Percentiles rank a stretch among this genome's conserved stretches.
These are phyloP conservation scores for Dictyophora rubrovolvata DNA, from an alignment of 768 basidiomycete genomes.

Conservation along the genomic window DNA sequence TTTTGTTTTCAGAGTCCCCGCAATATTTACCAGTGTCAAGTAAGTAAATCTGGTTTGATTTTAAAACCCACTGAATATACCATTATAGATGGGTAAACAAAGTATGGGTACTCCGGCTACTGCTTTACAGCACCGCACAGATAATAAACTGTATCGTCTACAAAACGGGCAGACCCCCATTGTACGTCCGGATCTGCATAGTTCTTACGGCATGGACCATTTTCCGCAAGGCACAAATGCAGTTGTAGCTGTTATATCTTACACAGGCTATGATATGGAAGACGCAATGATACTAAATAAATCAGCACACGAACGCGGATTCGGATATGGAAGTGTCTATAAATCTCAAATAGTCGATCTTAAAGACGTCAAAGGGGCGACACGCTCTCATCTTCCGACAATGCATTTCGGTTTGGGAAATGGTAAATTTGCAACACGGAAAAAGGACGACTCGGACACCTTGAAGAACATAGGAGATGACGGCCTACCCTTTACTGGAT, in stretches of 20 bases:
- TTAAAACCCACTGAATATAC: neutral
- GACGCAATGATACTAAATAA: constrained; percentile 99
- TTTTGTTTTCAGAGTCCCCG: constrained; percentile 55
- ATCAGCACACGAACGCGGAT: constrained; percentile 95
- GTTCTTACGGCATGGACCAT: constrained; percentile 94
- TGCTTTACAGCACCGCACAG: constrained; percentile 82
- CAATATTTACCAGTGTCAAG: constrained; percentile 92
- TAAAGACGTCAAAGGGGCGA: constrained; percentile 62
- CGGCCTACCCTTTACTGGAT: constrained; percentile 76
- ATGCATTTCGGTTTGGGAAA: constrained; percentile 86
- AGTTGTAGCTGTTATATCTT: constrained; percentile 98
- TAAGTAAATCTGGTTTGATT: constrained; percentile 19
- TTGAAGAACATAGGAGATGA: constrained; percentile 60
- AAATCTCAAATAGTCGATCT: constrained; percentile 90
- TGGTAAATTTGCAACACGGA: neutral
- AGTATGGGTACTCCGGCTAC: constrained; percentile 98
- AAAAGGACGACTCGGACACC: constrained; percentile 41
- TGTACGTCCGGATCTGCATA: constrained; percentile 85
- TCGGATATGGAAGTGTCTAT: constrained; percentile 93
- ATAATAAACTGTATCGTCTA: constrained; percentile 95
- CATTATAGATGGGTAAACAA: constrained; percentile 93
- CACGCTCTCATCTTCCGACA: constrained; percentile 44
- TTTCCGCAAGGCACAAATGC: constrained; percentile 99
- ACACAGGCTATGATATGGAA: constrained; percentile 99
- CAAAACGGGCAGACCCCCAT: constrained; percentile 93